Conservation (phyloP, 208 protist genomes). For the Porcisia hertigi region DNA sequence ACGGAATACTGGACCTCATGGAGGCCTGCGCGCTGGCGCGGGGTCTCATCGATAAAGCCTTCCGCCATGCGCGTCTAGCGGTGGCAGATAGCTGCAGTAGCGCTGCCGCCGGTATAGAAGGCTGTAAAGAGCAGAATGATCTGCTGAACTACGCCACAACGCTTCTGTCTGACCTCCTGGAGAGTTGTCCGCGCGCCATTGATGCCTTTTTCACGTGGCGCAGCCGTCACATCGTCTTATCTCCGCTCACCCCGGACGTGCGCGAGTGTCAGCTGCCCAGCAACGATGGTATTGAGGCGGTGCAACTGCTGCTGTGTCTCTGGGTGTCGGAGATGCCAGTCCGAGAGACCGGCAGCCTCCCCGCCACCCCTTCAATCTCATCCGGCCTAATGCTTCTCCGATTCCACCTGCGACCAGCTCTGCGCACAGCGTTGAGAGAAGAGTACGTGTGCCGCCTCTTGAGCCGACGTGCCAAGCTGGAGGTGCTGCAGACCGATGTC, state of each 20-base stretch:
- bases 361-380: neutral
- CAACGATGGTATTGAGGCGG: conserved; percentile 23
- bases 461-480: conserved; percentile 25
- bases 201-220: conserved; percentile 61
- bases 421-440: conserved; percentile 30
- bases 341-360: neutral
- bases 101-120: neutral
- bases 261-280: conserved; percentile 6
- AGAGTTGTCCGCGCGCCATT: conserved; percentile 42
- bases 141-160: conserved; percentile 50
- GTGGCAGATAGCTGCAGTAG: neutral
- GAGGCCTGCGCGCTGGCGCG: conserved; percentile 30
- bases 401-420: conserved; percentile 24
- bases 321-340: conserved; percentile 29
- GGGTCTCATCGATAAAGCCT: conserved; percentile 23
- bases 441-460: conserved; percentile 46
- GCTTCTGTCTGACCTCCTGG: conserved; percentile 66
- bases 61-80: conserved; percentile 15
- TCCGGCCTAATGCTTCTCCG: conserved; percentile 37
- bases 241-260: conserved; percentile 35
- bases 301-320: conserved; percentile 40
- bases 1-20: conserved; percentile 50
- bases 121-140: conserved; percentile 15
- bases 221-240: conserved; percentile 31
- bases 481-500: conserved; percentile 20